Conservation (phyloP, 495 filamentous ascomycete genomes). For the Neurospora sp. region DNA sequence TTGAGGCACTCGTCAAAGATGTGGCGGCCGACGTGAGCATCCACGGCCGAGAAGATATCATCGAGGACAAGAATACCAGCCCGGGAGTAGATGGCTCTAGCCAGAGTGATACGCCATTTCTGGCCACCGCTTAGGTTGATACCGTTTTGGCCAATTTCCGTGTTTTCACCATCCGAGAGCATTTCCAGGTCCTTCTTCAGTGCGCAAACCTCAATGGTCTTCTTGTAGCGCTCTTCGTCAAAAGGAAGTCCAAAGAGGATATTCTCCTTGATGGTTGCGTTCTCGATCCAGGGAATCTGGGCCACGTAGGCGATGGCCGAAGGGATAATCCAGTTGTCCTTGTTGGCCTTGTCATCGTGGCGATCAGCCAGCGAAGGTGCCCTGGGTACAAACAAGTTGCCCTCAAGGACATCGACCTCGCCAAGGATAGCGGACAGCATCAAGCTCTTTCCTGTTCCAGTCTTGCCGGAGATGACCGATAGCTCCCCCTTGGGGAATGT, state of each 20-base stretch:
- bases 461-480: constrained; percentile 61
- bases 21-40: constrained; percentile 66
- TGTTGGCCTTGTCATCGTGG: constrained; percentile 47
- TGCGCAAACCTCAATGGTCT: constrained; percentile 59
- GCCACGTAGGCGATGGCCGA: constrained; percentile 64
- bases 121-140: constrained; percentile 81
- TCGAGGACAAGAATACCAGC: constrained; percentile 73
- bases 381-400: constrained; percentile 41
- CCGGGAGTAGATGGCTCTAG: constrained; percentile 67
- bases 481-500: constrained; percentile 57
- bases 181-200: constrained; percentile 64
- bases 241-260: constrained; percentile 66
- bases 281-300: constrained; percentile 82
- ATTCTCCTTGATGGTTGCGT: constrained; percentile 65
- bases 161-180: constrained; percentile 62
- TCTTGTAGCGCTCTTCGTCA: constrained; percentile 51
- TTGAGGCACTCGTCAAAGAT: constrained; percentile 66
- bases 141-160: constrained; percentile 73
- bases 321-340: constrained; percentile 60
- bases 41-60: constrained; percentile 72
- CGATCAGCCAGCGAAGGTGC: constrained; percentile 34
- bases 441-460: constrained; percentile 59
- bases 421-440: constrained; percentile 56
- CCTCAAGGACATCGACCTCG: constrained; percentile 48
- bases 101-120: constrained; percentile 71